phyloP scores from a whole-genome alignment of 345 rosid species.

The Boechera divaricarpa region DNA sequence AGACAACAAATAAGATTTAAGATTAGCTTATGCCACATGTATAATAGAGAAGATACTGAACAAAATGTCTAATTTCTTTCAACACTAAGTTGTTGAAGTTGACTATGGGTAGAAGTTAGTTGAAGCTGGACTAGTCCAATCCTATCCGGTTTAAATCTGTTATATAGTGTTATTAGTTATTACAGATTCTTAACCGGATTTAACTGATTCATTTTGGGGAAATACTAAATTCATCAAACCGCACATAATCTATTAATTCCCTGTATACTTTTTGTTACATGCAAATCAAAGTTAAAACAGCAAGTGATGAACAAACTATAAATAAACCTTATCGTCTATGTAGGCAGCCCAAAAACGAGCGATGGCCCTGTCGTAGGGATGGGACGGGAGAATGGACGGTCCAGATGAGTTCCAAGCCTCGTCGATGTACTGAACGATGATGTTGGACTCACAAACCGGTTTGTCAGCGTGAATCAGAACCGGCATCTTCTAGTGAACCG shows the following conservation, averaged over 20 bases:
- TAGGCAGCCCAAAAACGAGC: conserved; percentile 75
- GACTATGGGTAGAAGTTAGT: not conserved
- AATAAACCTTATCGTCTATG: conserved; percentile 61
- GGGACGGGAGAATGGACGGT: conserved; percentile 68
- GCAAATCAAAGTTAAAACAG: conserved; percentile 12
- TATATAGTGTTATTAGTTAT: not conserved
- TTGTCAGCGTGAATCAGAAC: conserved; percentile 72
- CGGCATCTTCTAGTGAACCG: conserved; percentile 80
- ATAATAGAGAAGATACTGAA: not conserved
- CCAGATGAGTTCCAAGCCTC: conserved; percentile 64
- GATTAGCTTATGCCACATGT: conserved; percentile 8
- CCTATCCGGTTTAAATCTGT: conserved; percentile 10
- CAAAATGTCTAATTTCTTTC: no score
- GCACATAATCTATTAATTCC: not conserved
- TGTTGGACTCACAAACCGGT: conserved; percentile 70
- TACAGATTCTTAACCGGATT: not conserved
- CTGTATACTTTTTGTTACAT: not conserved
- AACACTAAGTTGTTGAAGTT: not conserved
- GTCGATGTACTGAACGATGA: conserved; percentile 75
- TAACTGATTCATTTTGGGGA: not conserved
- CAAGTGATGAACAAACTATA: not conserved
- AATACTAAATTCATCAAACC: not conserved
- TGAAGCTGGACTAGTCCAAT: not conserved
- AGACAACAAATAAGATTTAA: not conserved
- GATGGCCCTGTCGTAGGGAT: conserved; percentile 63